Base-by-base conservation (phyloP, 2,329 filamentous ascomycete species). In the Escovopsis sp. region DNA sequence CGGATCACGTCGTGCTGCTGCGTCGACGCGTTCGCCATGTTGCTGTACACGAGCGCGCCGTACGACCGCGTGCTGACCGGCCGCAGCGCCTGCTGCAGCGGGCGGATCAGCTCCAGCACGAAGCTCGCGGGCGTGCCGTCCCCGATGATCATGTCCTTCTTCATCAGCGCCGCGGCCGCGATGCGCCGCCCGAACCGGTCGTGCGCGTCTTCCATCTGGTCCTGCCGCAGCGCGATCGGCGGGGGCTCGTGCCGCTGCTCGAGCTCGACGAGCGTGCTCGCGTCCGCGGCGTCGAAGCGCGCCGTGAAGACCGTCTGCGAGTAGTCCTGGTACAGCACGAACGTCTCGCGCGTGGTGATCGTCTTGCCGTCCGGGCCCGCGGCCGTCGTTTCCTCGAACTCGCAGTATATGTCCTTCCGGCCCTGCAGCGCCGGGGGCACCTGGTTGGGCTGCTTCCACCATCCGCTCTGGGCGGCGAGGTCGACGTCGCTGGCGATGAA, bases 321-420 rank as follows among this genome's bases (percentile, higher is more conserved):
- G 56, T 98, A 98, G 59, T 98, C 90, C 49, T 86, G 78, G 62
- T 84, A 98, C 8, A 98, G 62, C n/a, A 96, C 65, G 47, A 80
- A 90, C 29, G 94, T 68, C 40, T 87, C 76, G 44, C 87, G 87
- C 6, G 79, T 82, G 15, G 93, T 63, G 1, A 68, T 70, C 1
- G 75, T 75, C 52, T 77, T 79, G 18, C 81, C 76, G 19, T 79
- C 78, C 12, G 77, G 72, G 43, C 77, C 76, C 10, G 71, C 68
- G 12, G 78, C 71, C 6, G 70, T 76, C 2, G 77, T 75, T 51
- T 94, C 84, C 43, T 93, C 83, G 16, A 78, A 70, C 55, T 96
- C 86, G 35, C 75, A 80, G 35, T 85, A 71, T 13, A 96, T 68
- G 52, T 98, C 90, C 46, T 76, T 80, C 34, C 88, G 78, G 33